Conservation (phyloP, 345 rosid species). For the Populus ilicifolia region DNA sequence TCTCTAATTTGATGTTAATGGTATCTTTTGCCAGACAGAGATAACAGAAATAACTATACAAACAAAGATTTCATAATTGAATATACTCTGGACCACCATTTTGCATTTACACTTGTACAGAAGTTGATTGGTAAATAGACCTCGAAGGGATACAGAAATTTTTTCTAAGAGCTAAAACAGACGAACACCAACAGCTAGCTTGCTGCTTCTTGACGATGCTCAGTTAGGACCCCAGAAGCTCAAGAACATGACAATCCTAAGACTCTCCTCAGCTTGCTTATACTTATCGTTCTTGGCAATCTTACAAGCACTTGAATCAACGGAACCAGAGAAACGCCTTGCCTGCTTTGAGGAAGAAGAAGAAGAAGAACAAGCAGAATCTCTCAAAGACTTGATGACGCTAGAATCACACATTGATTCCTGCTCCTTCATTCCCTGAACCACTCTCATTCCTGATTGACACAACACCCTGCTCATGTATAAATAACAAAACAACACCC, state of each 20-base stretch:
- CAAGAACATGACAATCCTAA: slow-evolving; percentile 70
- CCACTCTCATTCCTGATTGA: slow-evolving; percentile 35
- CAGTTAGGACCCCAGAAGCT: slow-evolving; percentile 79
- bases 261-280: slow-evolving; percentile 61
- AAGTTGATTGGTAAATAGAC: too few species aligned
- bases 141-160: too few species aligned
- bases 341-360: slow-evolving; percentile 41
- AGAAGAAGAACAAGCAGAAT: slow-evolving; percentile 23
- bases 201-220: not conserved
- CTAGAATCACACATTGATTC: slow-evolving; percentile 34
- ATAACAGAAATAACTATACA: too few species aligned
- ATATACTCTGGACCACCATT: too few species aligned
- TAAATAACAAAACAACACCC: not conserved
- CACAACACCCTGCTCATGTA: slow-evolving; percentile 28
- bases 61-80: too few species aligned
- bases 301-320: slow-evolving; percentile 35
- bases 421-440: slow-evolving; percentile 53
- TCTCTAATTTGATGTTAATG: too few species aligned
- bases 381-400: slow-evolving; percentile 37
- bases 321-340: slow-evolving; percentile 37
- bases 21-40: too few species aligned
- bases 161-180: too few species aligned
- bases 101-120: too few species aligned
- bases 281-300: slow-evolving; percentile 40
- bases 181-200: too few species aligned